Conservation (phyloP, 192 early-diverging fungal genomes). For the Oehlia diaphana region DNA sequence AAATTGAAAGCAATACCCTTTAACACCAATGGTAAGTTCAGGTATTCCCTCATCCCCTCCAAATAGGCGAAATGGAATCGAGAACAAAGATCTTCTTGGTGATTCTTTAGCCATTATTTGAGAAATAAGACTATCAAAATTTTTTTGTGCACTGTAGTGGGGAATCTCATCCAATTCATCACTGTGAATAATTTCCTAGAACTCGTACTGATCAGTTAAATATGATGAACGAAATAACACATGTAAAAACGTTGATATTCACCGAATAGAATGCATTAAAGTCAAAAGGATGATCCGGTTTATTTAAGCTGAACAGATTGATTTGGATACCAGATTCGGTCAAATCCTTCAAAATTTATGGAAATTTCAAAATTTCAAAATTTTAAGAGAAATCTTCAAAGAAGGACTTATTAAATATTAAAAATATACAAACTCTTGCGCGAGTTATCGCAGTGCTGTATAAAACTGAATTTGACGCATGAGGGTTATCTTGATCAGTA, state of each 20-base stretch:
- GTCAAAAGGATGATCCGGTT: too few species aligned
- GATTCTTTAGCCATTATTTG: slow-evolving; percentile 61
- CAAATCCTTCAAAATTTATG: slow-evolving; percentile 49
- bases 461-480: slow-evolving; percentile 45
- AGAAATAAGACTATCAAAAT: slow-evolving; percentile 50
- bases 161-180: slow-evolving; percentile 35
- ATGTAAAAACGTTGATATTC: background rate
- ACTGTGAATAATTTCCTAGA: slow-evolving; percentile 41
- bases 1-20: slow-evolving; percentile 46
- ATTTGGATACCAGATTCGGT: slow-evolving; percentile 17
- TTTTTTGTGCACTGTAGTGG: slow-evolving; percentile 19
- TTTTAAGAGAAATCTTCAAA: background rate
- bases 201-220: background rate
- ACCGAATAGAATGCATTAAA: slow-evolving; percentile 35
- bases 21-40: slow-evolving; percentile 66
- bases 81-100: slow-evolving; percentile 60
- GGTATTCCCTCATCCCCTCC: slow-evolving; percentile 21
- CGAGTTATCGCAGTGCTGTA: slow-evolving; percentile 55
- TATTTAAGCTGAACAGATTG: too few species aligned
- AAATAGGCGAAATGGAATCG: slow-evolving; percentile 61
- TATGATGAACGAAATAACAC: background rate
- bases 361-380: background rate
- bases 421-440: slow-evolving; percentile 44
- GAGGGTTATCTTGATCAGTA: slow-evolving; percentile 70
- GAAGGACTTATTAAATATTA: background rate